Evolutionary conservation across 2,329 filamentous ascomycete species (phyloP).

Genomic region (Aspergillus sp.): DNA sequence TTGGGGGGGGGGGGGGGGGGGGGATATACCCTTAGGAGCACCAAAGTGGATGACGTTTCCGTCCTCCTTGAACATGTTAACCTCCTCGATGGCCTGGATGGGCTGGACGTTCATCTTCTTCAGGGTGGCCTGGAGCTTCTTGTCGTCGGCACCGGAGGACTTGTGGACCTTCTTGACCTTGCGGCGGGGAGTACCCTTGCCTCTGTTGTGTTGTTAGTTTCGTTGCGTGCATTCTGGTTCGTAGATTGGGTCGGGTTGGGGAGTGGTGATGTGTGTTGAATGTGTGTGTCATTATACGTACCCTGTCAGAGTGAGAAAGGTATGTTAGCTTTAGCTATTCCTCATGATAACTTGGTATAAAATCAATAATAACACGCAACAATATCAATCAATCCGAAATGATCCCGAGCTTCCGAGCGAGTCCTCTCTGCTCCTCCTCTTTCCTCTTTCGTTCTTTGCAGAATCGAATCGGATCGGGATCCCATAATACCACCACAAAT

Average conservation of each 20-base stretch:
- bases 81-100: conserved; percentile 99
- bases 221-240: conserved; percentile 6
- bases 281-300: background rate
- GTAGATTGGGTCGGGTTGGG: background rate
- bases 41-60: conserved; percentile 99
- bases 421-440: background rate
- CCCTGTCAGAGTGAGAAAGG: background rate
- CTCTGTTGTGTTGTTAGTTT: conserved; percentile 55
- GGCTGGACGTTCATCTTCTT: conserved; percentile 99
- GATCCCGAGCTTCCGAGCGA: background rate
- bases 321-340: background rate
- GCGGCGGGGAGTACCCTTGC: conserved; percentile 96
- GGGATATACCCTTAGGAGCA: conserved; percentile 87
- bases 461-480: background rate
- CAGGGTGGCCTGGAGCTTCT: conserved; percentile 95
- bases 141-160: conserved; percentile 92
- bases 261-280: background rate
- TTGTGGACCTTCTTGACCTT: conserved; percentile 98
- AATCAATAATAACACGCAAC: background rate
- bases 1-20: background rate
- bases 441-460: no score
- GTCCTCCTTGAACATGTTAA: conserved; percentile 99
- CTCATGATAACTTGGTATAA: background rate
- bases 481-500: no score
- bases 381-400: background rate